These are phyloP conservation scores for Glutinoglossum americanum DNA, from an alignment of 495 filamentous ascomycete species.

Conservation along the genomic window DNA sequence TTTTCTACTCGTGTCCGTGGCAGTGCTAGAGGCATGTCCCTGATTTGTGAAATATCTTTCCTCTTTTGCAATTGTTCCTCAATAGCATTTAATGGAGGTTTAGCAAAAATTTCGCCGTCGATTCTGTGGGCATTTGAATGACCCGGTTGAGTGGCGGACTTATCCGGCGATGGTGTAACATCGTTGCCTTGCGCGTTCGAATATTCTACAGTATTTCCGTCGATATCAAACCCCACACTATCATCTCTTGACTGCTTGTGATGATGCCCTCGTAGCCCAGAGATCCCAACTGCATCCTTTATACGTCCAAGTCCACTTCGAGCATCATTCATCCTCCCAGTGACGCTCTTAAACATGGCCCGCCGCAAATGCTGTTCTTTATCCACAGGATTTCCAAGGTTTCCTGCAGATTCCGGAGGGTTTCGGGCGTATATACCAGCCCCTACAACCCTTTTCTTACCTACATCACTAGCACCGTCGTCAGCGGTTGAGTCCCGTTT, in stretches of 20 bases:
- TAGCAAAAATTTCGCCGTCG: neutral
- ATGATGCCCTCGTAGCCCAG: constrained; percentile 26
- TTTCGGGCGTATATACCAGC: constrained; percentile 13
- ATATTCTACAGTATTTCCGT: neutral
- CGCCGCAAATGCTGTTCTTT: constrained; percentile 44
- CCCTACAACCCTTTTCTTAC: neutral
- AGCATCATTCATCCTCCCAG: constrained; percentile 61
- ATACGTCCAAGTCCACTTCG: constrained; percentile 65
- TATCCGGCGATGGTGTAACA: neutral
- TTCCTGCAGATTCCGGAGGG: constrained; percentile 16
- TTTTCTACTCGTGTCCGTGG: neutral
- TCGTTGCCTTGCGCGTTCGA: neutral
- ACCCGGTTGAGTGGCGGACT: neutral
- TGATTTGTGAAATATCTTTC: neutral
- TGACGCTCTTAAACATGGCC: constrained; percentile 57
- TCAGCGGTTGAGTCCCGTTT: constrained; percentile 21
- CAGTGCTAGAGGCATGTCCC: neutral
- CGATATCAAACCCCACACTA: neutral
- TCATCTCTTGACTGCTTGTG: constrained; percentile 22
- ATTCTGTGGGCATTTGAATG: neutral
- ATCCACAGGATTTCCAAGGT: constrained; percentile 23
- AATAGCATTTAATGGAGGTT: neutral
- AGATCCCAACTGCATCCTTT: constrained; percentile 56
- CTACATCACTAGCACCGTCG: neutral
- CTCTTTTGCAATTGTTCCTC: neutral